Conservation (phyloP, 177 flowering plant species). For the Telopea speciosissima region DNA sequence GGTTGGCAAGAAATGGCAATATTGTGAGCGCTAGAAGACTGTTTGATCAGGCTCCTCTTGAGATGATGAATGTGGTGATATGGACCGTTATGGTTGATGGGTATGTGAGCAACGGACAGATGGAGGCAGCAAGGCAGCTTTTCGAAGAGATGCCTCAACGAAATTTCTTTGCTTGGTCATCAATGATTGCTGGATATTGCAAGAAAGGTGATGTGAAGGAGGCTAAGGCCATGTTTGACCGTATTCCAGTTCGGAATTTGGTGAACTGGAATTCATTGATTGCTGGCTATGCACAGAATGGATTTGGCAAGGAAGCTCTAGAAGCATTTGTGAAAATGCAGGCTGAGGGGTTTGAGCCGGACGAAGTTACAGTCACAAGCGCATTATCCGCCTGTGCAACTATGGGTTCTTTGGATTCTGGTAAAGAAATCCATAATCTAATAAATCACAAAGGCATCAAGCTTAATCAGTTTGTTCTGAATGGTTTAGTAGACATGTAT, state of each 20-base stretch:
- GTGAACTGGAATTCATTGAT: conserved; percentile 73
- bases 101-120: conserved; percentile 55
- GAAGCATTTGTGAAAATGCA: conserved; percentile 45
- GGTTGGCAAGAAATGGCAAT: conserved; percentile 49
- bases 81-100: conserved; percentile 84
- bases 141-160: conserved; percentile 60
- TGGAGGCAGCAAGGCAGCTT: conserved; percentile 54
- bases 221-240: conserved; percentile 49
- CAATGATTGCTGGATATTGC: conserved; percentile 70
- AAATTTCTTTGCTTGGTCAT: conserved; percentile 62
- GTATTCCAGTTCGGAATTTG: conserved; percentile 42
- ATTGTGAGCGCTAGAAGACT: conserved; percentile 40
- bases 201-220: conserved; percentile 45
- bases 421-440: conserved; percentile 45
- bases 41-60: conserved; percentile 45
- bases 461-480: conserved; percentile 53
- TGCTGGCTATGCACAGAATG: conserved; percentile 67
- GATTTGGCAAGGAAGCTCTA: conserved; percentile 54
- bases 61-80: conserved; percentile 50
- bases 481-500: conserved; percentile 77
- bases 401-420: conserved; percentile 43
- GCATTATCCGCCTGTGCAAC: conserved; percentile 67
- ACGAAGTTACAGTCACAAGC: conserved; percentile 52
- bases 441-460: conserved; percentile 32
- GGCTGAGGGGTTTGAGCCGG: conserved; percentile 52